Conservation (phyloP, 805 yeast genomes). For the Saccharomyces cerevisiae region DNA sequence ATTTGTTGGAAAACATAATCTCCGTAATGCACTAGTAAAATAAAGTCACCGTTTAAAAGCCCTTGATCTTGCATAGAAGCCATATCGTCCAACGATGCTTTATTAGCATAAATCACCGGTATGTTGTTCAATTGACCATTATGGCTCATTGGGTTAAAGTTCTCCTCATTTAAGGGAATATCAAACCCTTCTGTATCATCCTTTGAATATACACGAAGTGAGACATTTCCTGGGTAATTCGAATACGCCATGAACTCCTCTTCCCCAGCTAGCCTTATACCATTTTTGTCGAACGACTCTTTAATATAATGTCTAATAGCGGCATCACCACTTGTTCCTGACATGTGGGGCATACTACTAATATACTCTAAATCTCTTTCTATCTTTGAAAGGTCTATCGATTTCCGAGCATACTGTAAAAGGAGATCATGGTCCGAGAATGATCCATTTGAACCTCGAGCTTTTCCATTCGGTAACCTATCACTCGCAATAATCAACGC, state of each 20-base stretch:
- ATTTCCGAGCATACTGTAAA: conserved; percentile 39
- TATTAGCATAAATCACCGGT: conserved; percentile 53
- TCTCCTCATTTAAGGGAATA: conserved; percentile 28
- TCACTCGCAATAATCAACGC: conserved; percentile 54
- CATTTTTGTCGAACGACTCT: conserved; percentile 49
- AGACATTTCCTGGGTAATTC: conserved; percentile 50
- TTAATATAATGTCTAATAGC: conserved; percentile 61
- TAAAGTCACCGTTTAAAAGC: conserved; percentile 36
- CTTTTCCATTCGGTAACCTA: conserved; percentile 37
- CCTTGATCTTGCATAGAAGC: conserved; percentile 31
- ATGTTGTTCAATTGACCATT: conserved; percentile 46
- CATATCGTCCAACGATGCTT: conserved; percentile 55
- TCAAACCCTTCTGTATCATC: conserved; percentile 21
- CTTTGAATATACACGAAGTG: conserved; percentile 14
- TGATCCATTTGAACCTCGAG: conserved; percentile 41
- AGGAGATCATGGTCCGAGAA: conserved; percentile 55
- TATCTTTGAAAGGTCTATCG: conserved; percentile 48
- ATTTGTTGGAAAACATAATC: conserved; percentile 44
- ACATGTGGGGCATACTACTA: conserved; percentile 73
- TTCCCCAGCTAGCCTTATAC: conserved; percentile 37
- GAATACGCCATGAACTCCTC: conserved; percentile 46
- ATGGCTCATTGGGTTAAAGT: conserved; percentile 64
- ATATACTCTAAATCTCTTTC: conserved; percentile 63
- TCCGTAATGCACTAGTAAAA: conserved; percentile 57
- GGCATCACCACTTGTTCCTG: conserved; percentile 83